Evolutionary conservation across 169 alveolate species (phyloP), one percentile per base, ranked within the genome.

Genomic region (Neospora caninum): DNA sequence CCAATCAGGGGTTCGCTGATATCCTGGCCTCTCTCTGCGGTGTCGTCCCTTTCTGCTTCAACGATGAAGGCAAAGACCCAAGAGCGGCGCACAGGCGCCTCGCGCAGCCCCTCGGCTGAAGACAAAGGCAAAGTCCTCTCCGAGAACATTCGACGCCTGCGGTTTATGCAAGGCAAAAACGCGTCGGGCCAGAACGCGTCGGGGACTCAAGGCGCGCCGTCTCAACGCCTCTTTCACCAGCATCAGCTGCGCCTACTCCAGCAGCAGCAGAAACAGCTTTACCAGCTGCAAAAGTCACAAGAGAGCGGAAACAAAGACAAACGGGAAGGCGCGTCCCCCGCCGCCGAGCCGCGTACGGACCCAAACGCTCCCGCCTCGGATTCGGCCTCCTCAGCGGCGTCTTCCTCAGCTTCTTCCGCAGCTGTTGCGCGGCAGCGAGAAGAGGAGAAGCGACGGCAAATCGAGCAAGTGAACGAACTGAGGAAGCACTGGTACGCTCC

Each of bases 401-500:
- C 45, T 36, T 13, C 39, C 13, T 10, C 1, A 6, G 7, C 42
- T 13, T 13, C 58, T 49, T 49, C 58, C 13, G 58, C 58, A 4
- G 58, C 58, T 49, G 4, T 13, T 31, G 43, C 27, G 31, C 10
- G 9, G 20, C 84, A 31, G 20, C 41, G 38, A 41, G 49, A 1
- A 36, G 49, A 73, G 42, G 49, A 31, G 39, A 36, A n/a, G 49
- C 1, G 43, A 0, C 84, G 43, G 43, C 89, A 82, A 29, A 41
- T 41, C 31, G 67, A 43, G 89, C 36, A 41, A 31, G 67, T 82
- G 27, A 22, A 42, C 67, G 67, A 82, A 36, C 89, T 41, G 67
- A 4, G 64, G 67, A 41, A 31, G 64, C 89, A 82, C 69, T 82
- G 89, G 89, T 82, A 67, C 39, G 89, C 89, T 36, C 89, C 89